These are phyloP conservation scores for Nicotiana undulata DNA, from an alignment of 257 asterid species.

Conservation along the genomic window DNA sequence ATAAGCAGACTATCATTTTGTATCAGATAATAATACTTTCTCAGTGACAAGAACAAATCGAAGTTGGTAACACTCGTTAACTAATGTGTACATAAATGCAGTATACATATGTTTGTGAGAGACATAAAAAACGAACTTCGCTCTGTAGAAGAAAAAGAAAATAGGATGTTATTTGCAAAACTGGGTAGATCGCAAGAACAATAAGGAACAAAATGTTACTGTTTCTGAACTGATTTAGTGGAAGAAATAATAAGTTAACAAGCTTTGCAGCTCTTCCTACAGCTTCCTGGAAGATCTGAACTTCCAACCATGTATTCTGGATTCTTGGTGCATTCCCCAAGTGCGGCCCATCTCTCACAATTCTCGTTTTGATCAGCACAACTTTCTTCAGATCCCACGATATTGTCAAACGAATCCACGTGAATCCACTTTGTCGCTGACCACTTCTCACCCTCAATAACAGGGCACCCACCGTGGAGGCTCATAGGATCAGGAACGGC, in stretches of 20 bases:
- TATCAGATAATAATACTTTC: background rate
- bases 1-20: too few relatives aligned
- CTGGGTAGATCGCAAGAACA: background rate
- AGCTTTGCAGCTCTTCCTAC: conserved; percentile 85
- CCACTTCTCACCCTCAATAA: conserved; percentile 95
- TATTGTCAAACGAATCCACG: conserved; percentile 69
- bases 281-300: conserved; percentile 66
- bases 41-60: background rate
- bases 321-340: conserved; percentile 92
- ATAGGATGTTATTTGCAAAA: background rate
- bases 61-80: background rate
- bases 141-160: background rate
- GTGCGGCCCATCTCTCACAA: conserved; percentile 87
- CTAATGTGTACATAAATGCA: background rate
- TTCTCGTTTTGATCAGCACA: conserved; percentile 49
- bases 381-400: conserved; percentile 35
- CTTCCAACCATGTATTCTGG: conserved; percentile 89
- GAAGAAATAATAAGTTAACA: conserved; percentile 28
- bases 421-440: conserved; percentile 99
- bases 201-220: background rate
- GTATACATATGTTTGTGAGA: background rate
- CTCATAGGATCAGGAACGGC: conserved; percentile 74
- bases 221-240: background rate
- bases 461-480: conserved; percentile 96
- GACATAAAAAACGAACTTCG: background rate